Base-by-base conservation (phyloP, 371 early-diverging fungal genomes). In the Blyttiomyces sp. region DNA sequence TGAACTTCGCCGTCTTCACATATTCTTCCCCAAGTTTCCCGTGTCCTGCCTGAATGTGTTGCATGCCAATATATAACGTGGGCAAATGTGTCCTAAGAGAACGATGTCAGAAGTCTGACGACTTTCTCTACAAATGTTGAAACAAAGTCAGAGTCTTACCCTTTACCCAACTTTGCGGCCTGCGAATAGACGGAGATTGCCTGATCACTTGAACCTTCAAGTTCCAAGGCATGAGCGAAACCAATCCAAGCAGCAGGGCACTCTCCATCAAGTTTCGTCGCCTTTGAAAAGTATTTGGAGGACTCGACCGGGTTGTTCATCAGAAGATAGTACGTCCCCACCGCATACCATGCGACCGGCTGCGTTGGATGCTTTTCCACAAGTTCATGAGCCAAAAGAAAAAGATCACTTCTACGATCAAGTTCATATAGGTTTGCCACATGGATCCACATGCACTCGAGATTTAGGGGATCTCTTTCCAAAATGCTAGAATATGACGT, bases 161-260 rank as follows among this genome's bases (percentile, higher is more conserved):
- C 88, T 36, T 79, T 81, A 44, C 84, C 80, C 27, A 85, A 65
- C 57, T 80, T 75, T 17, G 76, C 69, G 36, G 88, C 86, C 0
- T 77, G 79, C 24, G 77, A 63, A 61, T 91, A 93, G 0, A 88
- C 88, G 27, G 79, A 67, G 26, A 91, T 86, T 0, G 93, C 93
- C 56, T 83, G 83, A 44, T 93, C 92, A 51, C 85, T 81, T 24
- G 88, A 87, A 0, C 85, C 85, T 57, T 88, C 89, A 7, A 74
- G 66, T 2, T 88, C 81, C 68, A 88, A 88, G n/a, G 89, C 74
- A 69, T 91, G 91, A 0, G 85, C 93, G 60, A 81, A 86, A 3
- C 87, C 91, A 23, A 93, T 61, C 92, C 91, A 91, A 1, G 84
- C 86, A 2, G 81, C 78, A 0, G 81, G 86, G 73, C 83, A 88